These are phyloP conservation scores for Epicoccum nigrum DNA, from an alignment of 2,329 filamentous ascomycete species.

Conservation along the genomic window DNA sequence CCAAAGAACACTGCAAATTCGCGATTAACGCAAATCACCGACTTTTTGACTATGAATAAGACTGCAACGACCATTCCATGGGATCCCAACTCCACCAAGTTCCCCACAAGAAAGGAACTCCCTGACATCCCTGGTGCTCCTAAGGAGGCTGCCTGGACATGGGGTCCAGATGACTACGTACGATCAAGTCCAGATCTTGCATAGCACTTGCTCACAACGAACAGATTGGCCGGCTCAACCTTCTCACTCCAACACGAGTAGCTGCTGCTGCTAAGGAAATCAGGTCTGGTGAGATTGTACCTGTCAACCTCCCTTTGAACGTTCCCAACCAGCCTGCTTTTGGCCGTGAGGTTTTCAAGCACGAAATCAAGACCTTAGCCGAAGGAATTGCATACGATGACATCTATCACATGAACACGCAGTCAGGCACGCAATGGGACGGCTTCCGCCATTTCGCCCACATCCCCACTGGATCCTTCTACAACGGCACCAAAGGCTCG, in stretches of 20 bases:
- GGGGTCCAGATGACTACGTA: conserved; percentile 63
- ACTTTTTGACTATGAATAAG: conserved; percentile 54
- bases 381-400: conserved; percentile 52
- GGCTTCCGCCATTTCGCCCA: conserved; percentile 55
- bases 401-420: conserved; percentile 52
- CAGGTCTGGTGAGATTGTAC: conserved; percentile 61
- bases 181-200: not conserved
- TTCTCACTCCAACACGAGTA: conserved; percentile 62
- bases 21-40: conserved; percentile 53
- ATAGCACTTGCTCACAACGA: conserved; percentile 10
- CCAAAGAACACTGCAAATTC: conserved; percentile 40
- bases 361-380: conserved; percentile 57
- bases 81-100: conserved; percentile 59
- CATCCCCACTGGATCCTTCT: conserved; percentile 47
- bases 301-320: conserved; percentile 61
- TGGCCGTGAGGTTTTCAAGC: conserved; percentile 58
- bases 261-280: conserved; percentile 61
- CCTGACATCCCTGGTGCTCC: conserved; percentile 60
- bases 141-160: conserved; percentile 64
- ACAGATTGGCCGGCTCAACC: conserved; percentile 60
- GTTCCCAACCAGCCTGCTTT: conserved; percentile 61
- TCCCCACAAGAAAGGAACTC: conserved; percentile 61
- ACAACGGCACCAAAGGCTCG: conserved; percentile 50
- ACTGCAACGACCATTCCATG: conserved; percentile 58
- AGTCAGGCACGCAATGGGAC: conserved; percentile 55